Conservation (phyloP, 441 rosid species). For the Croton laevigatus region DNA sequence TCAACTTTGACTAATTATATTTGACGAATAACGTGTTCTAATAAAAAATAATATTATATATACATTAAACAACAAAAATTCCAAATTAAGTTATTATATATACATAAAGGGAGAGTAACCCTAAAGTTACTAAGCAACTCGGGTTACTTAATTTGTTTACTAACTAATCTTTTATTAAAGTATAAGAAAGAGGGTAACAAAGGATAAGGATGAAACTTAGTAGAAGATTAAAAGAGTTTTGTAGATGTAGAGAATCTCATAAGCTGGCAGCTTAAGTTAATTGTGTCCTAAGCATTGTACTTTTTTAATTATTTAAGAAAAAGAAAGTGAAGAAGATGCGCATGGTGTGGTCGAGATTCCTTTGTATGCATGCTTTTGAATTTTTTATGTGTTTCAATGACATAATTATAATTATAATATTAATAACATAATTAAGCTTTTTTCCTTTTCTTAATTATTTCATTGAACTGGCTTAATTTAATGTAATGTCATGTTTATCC, state of each 20-base stretch:
- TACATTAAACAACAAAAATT: too few relatives aligned
- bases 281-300: slow-evolving; percentile 19
- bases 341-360: slow-evolving; percentile 39
- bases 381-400: slow-evolving; percentile 27
- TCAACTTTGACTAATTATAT: too few relatives aligned
- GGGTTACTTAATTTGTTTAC: background rate
- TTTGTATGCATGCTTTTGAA: slow-evolving; percentile 36
- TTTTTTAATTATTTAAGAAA: slow-evolving; percentile 19
- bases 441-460: slow-evolving; percentile 19
- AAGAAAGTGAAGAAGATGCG: slow-evolving; percentile 31
- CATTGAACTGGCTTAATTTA: slow-evolving; percentile 2
- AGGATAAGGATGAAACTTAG: slow-evolving; percentile 49
- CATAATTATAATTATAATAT: too few relatives aligned
- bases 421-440: background rate
- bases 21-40: too few relatives aligned
- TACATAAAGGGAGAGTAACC: too few relatives aligned
- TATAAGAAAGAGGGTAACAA: slow-evolving; percentile 22
- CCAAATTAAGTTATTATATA: too few relatives aligned
- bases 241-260: slow-evolving; percentile 25
- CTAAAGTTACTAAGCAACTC: too few relatives aligned
- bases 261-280: slow-evolving; percentile 28
- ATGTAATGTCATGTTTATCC: slow-evolving; percentile 46
- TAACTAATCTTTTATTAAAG: slow-evolving; percentile 29
- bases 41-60: too few relatives aligned
- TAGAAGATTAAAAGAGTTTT: background rate